phyloP scores from a whole-genome alignment of 2,329 filamentous ascomycete species.

The Ophiosphaerella narmari region DNA sequence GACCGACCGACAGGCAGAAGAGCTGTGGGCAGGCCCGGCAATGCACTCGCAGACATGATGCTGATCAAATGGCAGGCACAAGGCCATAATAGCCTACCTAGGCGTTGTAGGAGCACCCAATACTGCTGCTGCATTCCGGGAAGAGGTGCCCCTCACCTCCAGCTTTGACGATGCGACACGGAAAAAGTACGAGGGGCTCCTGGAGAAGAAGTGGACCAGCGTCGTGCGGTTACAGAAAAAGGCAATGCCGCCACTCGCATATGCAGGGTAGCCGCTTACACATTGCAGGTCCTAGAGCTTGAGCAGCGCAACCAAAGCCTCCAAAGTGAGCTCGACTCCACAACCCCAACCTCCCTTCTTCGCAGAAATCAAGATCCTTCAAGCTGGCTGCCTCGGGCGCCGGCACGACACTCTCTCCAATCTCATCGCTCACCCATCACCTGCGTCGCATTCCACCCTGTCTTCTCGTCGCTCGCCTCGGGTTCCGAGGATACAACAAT shows the following conservation, averaged over 20 bases:
- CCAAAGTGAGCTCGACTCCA: constrained; percentile 82
- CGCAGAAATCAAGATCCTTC: constrained; percentile 81
- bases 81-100: constrained; percentile 90
- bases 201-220: constrained; percentile 99
- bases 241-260: constrained; percentile 47
- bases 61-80: constrained; percentile 66
- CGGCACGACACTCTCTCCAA: constrained; percentile 79
- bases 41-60: neutral
- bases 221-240: constrained; percentile 95
- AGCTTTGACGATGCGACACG: constrained; percentile 78
- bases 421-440: constrained; percentile 82
- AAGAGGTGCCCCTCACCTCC: constrained; percentile 75
- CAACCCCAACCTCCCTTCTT: constrained; percentile 78
- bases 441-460: constrained; percentile 88
- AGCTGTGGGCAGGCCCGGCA: constrained; percentile 66
- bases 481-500: constrained; percentile 92
- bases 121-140: constrained; percentile 71
- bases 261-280: constrained; percentile 16
- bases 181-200: constrained; percentile 90
- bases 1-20: constrained; percentile 81
- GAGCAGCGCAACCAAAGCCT: constrained; percentile 74
- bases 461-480: constrained; percentile 87
- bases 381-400: constrained; percentile 83
- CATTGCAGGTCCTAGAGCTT: constrained; percentile 82
- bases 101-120: constrained; percentile 72